Conservation (phyloP, 1,284 basidiomycete species). For the Coniferiporia weirii region DNA sequence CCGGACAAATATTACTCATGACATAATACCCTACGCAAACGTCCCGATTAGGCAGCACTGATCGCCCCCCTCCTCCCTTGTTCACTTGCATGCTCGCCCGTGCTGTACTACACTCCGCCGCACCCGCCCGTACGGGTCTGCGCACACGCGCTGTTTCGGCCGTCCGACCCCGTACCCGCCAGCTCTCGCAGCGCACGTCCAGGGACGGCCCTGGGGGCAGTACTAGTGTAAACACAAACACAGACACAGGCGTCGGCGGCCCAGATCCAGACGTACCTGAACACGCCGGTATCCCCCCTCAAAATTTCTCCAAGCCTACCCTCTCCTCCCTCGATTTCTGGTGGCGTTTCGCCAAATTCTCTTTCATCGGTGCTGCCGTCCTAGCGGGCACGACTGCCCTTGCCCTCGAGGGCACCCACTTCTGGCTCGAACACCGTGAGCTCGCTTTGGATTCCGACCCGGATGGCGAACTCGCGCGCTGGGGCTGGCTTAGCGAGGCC, state of each 20-base stretch:
- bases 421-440: conserved; percentile 64
- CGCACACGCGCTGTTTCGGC: not conserved
- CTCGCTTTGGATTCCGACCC: conserved; percentile 42
- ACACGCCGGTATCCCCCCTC: conserved; percentile 20
- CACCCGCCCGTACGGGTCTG: not conserved
- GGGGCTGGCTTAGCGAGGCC: conserved; percentile 71
- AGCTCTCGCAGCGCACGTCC: not conserved
- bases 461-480: conserved; percentile 50
- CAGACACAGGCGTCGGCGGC: not conserved
- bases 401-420: conserved; percentile 56
- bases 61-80: too few relatives aligned
- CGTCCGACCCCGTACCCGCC: not conserved
- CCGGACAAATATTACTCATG: too few relatives aligned
- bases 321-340: conserved; percentile 34
- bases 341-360: conserved; percentile 36
- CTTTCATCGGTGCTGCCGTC: conserved; percentile 34
- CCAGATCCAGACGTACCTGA: not conserved
- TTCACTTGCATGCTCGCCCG: too few relatives aligned
- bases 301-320: conserved; percentile 33
- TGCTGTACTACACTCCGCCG: too few relatives aligned
- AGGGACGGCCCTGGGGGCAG: not conserved
- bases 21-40: too few relatives aligned
- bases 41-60: too few relatives aligned
- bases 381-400: conserved; percentile 37
- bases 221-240: not conserved